phyloP scores from a whole-genome alignment of 768 basidiomycete genomes.

The Leucocoprinus leucothites region DNA sequence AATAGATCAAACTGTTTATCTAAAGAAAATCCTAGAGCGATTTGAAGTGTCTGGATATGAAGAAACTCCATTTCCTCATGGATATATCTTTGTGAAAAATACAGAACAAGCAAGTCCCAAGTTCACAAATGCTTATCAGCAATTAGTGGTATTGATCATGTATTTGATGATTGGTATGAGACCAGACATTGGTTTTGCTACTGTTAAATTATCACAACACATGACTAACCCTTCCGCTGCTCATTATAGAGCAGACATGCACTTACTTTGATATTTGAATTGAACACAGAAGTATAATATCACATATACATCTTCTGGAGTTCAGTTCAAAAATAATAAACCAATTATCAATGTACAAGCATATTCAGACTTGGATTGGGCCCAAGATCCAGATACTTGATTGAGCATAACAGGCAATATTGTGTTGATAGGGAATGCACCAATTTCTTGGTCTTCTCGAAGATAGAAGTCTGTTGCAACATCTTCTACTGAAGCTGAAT shows the following conservation, averaged over 20 bases:
- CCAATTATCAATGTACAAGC: background rate
- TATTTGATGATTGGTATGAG: slow-evolving; percentile 18
- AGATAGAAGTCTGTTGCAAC: slow-evolving; percentile 17
- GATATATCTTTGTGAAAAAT: slow-evolving; percentile 8
- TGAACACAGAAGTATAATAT: slow-evolving; percentile 6
- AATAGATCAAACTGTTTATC: slow-evolving; percentile 18
- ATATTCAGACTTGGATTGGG: slow-evolving; percentile 12
- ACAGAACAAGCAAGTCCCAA: background rate
- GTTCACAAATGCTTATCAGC: background rate
- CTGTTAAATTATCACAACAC: slow-evolving; percentile 14
- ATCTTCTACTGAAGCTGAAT: slow-evolving; percentile 25
- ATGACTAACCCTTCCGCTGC: slow-evolving; percentile 10
- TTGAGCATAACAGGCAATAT: slow-evolving; percentile 21
- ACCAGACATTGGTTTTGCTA: slow-evolving; percentile 17
- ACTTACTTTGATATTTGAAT: slow-evolving; percentile 6
- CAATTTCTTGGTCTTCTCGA: slow-evolving; percentile 17
- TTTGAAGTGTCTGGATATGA: background rate
- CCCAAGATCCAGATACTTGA: slow-evolving; percentile 13
- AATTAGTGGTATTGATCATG: slow-evolving; percentile 15
- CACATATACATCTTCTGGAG: too few relatives aligned
- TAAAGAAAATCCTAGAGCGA: too few relatives aligned
- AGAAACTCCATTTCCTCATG: slow-evolving; percentile 12
- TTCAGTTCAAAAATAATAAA: background rate
- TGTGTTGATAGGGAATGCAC: slow-evolving; percentile 15
- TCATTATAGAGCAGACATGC: background rate